These are phyloP conservation scores for Scedosporium minutisporum DNA, from an alignment of 2,329 filamentous ascomycete genomes.

Conservation along the genomic window DNA sequence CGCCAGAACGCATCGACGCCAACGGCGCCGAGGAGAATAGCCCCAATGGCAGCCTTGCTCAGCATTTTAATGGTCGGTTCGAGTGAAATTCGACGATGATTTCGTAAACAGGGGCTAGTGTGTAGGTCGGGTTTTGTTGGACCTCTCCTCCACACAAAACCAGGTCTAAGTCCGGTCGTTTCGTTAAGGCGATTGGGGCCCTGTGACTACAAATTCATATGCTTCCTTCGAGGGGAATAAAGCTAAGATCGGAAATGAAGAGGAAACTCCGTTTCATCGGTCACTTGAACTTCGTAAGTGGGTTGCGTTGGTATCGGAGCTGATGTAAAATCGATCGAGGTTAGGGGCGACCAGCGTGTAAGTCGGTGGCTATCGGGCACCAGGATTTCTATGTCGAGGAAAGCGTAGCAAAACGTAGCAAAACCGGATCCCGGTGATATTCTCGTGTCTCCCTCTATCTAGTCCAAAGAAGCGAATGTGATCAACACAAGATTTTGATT, in stretches of 20 bases:
- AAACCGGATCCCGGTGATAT: neutral
- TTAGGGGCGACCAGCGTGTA: neutral
- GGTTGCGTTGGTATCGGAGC: neutral
- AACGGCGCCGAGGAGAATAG: neutral
- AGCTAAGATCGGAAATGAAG: neutral
- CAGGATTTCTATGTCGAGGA: neutral
- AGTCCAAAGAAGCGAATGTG: constrained; percentile 1
- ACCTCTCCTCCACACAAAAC: neutral
- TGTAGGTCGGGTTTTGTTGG: neutral
- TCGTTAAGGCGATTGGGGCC: neutral
- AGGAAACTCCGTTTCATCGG: neutral
- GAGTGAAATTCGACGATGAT: neutral
- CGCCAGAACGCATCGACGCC: constrained; percentile 66
- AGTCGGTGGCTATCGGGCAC: neutral
- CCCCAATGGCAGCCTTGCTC: neutral
- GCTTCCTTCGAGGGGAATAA: neutral
- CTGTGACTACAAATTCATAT: neutral
- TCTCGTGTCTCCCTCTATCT: neutral
- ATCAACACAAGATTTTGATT: constrained; percentile 2
- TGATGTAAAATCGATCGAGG: neutral
- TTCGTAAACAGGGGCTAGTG: neutral
- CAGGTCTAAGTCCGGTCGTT: neutral
- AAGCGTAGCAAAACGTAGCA: neutral
- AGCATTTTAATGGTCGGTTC: neutral
- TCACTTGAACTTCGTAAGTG: neutral